These are phyloP conservation scores for Penicillium samsonianum DNA, from an alignment of 495 filamentous ascomycete genomes.

Conservation along the genomic window DNA sequence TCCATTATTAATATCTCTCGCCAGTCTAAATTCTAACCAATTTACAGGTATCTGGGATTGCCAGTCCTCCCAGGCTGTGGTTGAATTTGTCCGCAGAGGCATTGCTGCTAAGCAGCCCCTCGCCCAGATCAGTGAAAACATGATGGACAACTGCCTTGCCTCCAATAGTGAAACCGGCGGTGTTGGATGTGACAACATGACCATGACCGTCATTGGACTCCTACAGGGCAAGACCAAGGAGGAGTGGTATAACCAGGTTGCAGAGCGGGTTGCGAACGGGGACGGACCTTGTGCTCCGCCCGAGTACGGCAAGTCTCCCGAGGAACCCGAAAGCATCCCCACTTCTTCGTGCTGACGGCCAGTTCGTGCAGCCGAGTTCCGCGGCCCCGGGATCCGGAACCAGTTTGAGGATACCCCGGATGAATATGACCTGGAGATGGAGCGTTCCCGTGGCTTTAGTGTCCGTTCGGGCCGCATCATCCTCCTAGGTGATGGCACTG, in stretches of 20 bases:
- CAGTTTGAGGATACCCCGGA: conserved; percentile 90
- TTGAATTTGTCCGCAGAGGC: conserved; percentile 94
- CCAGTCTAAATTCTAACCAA: neutral
- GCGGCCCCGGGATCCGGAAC: conserved; percentile 78
- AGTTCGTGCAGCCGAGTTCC: conserved; percentile 82
- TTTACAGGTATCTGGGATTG: conserved; percentile 95
- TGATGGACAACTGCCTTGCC: conserved; percentile 99
- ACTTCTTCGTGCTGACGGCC: conserved; percentile 51
- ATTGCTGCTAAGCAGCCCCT: conserved; percentile 95
- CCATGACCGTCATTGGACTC: conserved; percentile 88
- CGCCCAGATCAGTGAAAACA: conserved; percentile 94
- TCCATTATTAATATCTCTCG: neutral
- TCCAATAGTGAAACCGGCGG: conserved; percentile 97
- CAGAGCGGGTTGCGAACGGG: conserved; percentile 89
- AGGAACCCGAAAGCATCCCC: conserved; percentile 45
- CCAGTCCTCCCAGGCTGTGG: conserved; percentile 93
- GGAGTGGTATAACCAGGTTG: conserved; percentile 96
- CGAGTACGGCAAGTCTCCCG: conserved; percentile 91
- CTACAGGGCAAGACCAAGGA: conserved; percentile 90
- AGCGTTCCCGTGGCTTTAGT: conserved; percentile 61
- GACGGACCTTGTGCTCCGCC: conserved; percentile 98
- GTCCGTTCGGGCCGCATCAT: conserved; percentile 81
- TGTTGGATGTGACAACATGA: conserved; percentile 99
- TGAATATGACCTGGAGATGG: conserved; percentile 84
- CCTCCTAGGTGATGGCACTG: conserved; percentile 89